phyloP scores from a whole-genome alignment of 768 basidiomycete genomes.

The Strobilomyces dryophilus region DNA sequence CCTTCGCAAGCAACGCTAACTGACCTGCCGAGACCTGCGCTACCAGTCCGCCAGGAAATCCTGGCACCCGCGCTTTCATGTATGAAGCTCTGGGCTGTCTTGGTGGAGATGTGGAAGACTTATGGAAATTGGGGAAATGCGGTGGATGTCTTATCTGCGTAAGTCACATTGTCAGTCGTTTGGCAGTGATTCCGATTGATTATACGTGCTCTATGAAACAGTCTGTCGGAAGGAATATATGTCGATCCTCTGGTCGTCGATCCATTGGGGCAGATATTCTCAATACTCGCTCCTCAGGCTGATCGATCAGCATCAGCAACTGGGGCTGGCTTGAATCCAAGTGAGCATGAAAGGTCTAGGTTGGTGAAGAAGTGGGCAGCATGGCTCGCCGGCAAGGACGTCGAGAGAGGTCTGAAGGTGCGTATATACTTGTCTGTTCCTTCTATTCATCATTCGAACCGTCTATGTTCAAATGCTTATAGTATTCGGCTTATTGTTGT shows the following conservation, averaged over 20 bases:
- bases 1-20: conserved; percentile 5
- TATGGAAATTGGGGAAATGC: conserved; percentile 18
- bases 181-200: neutral
- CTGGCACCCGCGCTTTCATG: conserved; percentile 18
- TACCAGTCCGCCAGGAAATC: conserved; percentile 17
- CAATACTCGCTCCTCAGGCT: conserved; percentile 17
- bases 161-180: conserved; percentile 1
- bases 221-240: conserved; percentile 25
- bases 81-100: conserved; percentile 20
- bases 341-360: conserved; percentile 42
- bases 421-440: conserved; percentile 2
- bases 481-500: conserved; percentile 11
- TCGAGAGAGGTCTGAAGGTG: conserved; percentile 71
- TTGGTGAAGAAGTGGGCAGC: conserved; percentile 72
- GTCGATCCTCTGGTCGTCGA: conserved; percentile 22
- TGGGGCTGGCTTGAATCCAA: conserved; percentile 5
- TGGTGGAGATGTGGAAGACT: conserved; percentile 27
- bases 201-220: conserved; percentile 1
- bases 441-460: neutral
- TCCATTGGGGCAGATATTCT: conserved; percentile 28
- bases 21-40: neutral
- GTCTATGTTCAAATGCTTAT: too few species aligned
- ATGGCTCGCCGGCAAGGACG: conserved; percentile 72
- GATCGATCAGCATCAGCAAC: conserved; percentile 1
- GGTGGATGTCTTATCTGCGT: conserved; percentile 25